A percentile compares a stretch with the other conserved stretches of the same genome.
Evolutionary conservation across 1,284 basidiomycete species (phyloP).

Genomic region (Fomitopsis pinicola): DNA sequence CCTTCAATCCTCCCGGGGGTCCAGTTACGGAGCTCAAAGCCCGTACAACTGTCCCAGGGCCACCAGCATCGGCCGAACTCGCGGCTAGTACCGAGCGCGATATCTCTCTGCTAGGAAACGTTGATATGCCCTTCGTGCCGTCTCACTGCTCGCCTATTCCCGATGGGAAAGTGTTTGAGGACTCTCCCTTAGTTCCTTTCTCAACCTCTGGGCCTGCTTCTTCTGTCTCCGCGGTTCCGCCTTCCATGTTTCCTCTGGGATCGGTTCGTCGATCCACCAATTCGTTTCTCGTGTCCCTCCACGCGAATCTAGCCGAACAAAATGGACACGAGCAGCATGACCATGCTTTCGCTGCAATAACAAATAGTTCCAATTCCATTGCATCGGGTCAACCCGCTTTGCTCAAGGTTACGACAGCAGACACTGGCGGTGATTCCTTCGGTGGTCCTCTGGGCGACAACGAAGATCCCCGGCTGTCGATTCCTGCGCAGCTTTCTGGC

Average conservation of each 20-base stretch:
- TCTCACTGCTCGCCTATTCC: neutral
- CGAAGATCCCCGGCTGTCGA: no score
- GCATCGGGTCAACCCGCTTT: no score
- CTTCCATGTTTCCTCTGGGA: neutral
- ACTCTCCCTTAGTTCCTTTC: conserved; percentile 22
- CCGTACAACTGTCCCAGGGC: neutral
- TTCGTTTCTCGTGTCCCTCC: neutral
- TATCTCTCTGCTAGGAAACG: neutral
- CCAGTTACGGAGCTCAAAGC: neutral
- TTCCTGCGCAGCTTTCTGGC: no score
- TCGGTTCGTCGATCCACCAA: neutral
- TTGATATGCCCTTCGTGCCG: neutral
- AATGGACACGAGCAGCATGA: neutral
- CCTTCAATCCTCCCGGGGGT: neutral
- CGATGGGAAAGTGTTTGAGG: neutral
- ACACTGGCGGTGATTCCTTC: no score
- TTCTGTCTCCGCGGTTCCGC: conserved; percentile 3
- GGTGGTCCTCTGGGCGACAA: no score
- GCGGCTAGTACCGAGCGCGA: neutral
- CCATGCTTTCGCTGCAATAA: no score
- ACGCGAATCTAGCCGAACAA: neutral
- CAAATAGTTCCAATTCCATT: neutral
- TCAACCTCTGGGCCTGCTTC: conserved; percentile 34
- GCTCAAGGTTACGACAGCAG: no score
- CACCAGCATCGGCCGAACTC: neutral